A percentile compares a stretch with the other conserved stretches of the same genome.
Evolutionary conservation across 2,329 filamentous ascomycete genomes (phyloP).

Genomic region (Colletotrichum aenigma): DNA sequence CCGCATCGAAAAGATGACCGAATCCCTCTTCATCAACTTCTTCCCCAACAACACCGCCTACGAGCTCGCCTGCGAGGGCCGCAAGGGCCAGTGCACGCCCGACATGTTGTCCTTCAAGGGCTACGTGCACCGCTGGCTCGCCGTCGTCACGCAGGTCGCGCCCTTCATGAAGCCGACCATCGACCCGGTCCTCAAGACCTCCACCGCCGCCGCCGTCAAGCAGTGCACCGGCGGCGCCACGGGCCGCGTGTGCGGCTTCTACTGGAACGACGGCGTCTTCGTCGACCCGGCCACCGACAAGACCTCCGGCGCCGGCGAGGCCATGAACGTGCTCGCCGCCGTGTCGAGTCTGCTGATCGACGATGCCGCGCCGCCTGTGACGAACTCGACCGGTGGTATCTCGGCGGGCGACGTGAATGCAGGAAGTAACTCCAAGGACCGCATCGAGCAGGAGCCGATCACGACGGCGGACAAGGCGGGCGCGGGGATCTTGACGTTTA

Average conservation of each 20-base stretch:
- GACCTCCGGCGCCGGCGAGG: slow-evolving; percentile 61
- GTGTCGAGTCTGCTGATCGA: slow-evolving; percentile 54
- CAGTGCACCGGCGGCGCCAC: slow-evolving; percentile 66
- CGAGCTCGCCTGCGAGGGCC: slow-evolving; percentile 69
- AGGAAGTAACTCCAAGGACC: slow-evolving; percentile 35
- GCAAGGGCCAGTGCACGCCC: slow-evolving; percentile 62
- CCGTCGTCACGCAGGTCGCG: slow-evolving; percentile 64
- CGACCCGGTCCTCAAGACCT: slow-evolving; percentile 60
- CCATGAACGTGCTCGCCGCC: slow-evolving; percentile 61
- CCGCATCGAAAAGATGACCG: slow-evolving; percentile 59
- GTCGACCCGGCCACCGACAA: slow-evolving; percentile 53
- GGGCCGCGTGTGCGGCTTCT: slow-evolving; percentile 67
- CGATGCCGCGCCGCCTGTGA: slow-evolving; percentile 44
- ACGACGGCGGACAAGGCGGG: slow-evolving; percentile 51
- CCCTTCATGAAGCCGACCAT: slow-evolving; percentile 62
- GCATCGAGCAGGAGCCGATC: slow-evolving; percentile 35
- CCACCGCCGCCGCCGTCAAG: slow-evolving; percentile 62
- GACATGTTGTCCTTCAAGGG: slow-evolving; percentile 80
- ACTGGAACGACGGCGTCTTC: slow-evolving; percentile 58
- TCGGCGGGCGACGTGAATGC: slow-evolving; percentile 46
- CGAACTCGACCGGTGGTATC: slow-evolving; percentile 54
- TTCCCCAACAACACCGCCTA: slow-evolving; percentile 64
- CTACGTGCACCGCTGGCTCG: slow-evolving; percentile 70
- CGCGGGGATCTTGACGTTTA: slow-evolving; percentile 51
- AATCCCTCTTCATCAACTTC: slow-evolving; percentile 53